Evolutionary conservation across 1,139 yeast genomes (phyloP).

Genomic region (Geotrichum fermentans): DNA sequence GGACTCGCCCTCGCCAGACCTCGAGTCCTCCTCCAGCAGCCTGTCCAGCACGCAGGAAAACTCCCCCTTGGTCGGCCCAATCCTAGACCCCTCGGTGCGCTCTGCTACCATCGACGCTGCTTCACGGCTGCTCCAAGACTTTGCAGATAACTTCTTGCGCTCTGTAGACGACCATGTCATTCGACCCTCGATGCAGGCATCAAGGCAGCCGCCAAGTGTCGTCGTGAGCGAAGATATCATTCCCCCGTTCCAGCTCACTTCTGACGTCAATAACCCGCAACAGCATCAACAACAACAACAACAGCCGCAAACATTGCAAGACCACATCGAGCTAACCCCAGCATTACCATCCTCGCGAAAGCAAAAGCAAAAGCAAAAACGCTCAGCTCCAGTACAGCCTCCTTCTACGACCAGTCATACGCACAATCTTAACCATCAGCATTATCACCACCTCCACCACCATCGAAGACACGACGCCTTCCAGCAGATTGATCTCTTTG

Average conservation of each 20-base stretch:
- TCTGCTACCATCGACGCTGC: conserved; percentile 3
- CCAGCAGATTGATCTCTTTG: conserved; percentile 7
- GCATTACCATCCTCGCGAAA: not conserved
- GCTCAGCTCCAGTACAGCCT: not conserved
- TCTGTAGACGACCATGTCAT: not conserved
- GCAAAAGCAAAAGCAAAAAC: not conserved
- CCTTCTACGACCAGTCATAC: not conserved
- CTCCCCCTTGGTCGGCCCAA: conserved; percentile 7
- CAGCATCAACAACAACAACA: not conserved
- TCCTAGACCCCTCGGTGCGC: not conserved
- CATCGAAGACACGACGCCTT: not conserved
- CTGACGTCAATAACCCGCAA: not conserved
- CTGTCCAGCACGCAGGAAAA: conserved; percentile 8
- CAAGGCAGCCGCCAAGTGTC: no score
- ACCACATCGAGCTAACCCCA: not conserved
- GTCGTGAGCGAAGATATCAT: not conserved
- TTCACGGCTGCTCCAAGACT: not conserved
- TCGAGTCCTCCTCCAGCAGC: conserved; percentile 5
- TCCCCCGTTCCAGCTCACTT: not conserved
- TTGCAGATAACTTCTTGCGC: not conserved
- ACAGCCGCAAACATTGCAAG: not conserved
- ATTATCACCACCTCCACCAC: not conserved
- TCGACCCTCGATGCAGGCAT: not conserved
- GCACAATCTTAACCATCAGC: not conserved
- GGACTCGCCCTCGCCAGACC: conserved; percentile 7